Conservation (phyloP, 768 basidiomycete species). For the Tylopilus balloui region DNA sequence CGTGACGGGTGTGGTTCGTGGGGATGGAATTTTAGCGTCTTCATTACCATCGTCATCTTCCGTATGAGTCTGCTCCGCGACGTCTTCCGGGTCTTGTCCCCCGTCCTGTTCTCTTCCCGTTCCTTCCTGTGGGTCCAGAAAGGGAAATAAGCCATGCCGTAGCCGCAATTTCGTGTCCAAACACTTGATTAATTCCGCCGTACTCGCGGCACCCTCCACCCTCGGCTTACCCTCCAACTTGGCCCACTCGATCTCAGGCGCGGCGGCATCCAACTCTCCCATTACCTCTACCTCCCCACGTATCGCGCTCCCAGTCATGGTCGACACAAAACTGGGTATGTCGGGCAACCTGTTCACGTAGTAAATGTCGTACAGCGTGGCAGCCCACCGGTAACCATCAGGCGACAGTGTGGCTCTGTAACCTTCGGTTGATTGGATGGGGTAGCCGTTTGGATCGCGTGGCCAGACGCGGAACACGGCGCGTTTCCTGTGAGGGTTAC, state of each 20-base stretch:
- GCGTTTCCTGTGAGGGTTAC: constrained; percentile 5
- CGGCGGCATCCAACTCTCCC: constrained; percentile 17
- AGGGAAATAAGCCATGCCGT: no score
- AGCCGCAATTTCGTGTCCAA: background rate
- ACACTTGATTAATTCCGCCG: constrained; percentile 11
- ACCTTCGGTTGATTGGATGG: background rate
- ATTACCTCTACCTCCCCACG: constrained; percentile 4
- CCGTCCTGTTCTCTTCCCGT: background rate
- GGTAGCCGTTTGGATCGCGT: constrained; percentile 18
- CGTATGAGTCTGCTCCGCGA: no score
- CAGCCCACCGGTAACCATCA: constrained; percentile 25
- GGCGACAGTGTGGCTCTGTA: constrained; percentile 17
- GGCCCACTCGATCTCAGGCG: constrained; percentile 21
- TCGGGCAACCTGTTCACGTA: constrained; percentile 6
- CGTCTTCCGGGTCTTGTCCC: background rate
- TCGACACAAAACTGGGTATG: background rate
- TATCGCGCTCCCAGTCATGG: constrained; percentile 21
- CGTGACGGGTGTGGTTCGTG: constrained; percentile 8
- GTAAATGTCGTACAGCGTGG: constrained; percentile 27
- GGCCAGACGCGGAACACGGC: constrained; percentile 25
- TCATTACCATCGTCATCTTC: background rate
- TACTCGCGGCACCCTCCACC: constrained; percentile 14
- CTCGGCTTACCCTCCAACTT: constrained; percentile 22
- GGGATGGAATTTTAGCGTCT: background rate
- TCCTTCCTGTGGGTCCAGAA: no score